Evolutionary conservation across 2,329 filamentous ascomycete genomes (phyloP).

Genomic region (Didymella pinodella): DNA sequence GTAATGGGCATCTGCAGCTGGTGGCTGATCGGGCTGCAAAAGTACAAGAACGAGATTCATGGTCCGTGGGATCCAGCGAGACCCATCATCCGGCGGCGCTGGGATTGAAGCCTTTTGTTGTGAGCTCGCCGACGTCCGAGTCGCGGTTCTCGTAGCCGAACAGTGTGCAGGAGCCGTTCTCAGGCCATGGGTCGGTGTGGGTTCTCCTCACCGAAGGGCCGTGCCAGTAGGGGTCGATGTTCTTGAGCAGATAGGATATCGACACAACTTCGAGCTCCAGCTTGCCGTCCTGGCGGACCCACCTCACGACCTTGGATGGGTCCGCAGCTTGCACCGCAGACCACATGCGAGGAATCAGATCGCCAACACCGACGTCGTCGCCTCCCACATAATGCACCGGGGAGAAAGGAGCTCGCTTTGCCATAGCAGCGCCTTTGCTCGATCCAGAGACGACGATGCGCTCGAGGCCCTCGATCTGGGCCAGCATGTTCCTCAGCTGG

Average conservation of each 20-base stretch:
- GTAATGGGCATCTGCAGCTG: conserved; percentile 94
- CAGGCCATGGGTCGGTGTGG: conserved; percentile 39
- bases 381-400: conserved; percentile 49
- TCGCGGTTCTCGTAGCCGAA: conserved; percentile 40
- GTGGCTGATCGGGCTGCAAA: conserved; percentile 97
- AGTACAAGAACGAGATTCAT: conserved; percentile 99
- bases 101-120: conserved; percentile 51
- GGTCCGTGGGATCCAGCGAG: conserved; percentile 97
- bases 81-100: conserved; percentile 79
- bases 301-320: conserved; percentile 41
- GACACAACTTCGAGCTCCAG: conserved; percentile 45
- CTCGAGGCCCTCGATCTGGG: conserved; percentile 40
- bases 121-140: conserved; percentile 24
- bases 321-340: conserved; percentile 29
- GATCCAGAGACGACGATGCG: conserved; percentile 45
- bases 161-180: conserved; percentile 41
- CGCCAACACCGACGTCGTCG: conserved; percentile 46
- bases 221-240: conserved; percentile 28
- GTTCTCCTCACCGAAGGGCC: conserved; percentile 24
- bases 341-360: conserved; percentile 48
- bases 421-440: conserved; percentile 44
- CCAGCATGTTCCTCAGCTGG: conserved; percentile 41
- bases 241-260: conserved; percentile 28
- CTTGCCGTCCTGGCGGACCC: conserved; percentile 38
- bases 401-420: conserved; percentile 46